Base-by-base conservation (phyloP, 2,329 filamentous ascomycete genomes). In the Tolypocladium inflatum region DNA sequence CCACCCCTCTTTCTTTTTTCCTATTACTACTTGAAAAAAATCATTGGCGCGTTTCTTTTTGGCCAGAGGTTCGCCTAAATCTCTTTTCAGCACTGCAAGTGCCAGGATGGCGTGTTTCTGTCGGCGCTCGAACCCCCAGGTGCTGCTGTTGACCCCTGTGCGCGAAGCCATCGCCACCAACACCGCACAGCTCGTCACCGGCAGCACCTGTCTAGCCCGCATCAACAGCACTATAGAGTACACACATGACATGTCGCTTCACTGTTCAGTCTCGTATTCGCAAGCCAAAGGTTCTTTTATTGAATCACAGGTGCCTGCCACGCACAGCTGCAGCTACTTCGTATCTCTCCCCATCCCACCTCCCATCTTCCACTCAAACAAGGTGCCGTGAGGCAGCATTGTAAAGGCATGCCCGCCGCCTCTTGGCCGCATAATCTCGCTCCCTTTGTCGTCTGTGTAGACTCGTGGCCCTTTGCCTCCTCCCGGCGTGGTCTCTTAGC, bases 371-470 rank as follows among this genome's bases (percentile, higher is more conserved):
- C 58, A 54, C 58, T 65, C 59, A 62, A 68, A 72, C 70, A 74
- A 74, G 68, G 68, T 75, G 73, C 76, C 76, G 76, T 63, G 76
- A 77, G 77, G 76, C 75, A 78, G 69, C 73, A 71, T 73, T 76
- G 73, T 76, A 74, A 68, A 67, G 68, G 52, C 57, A 56, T 61
- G 55, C 55, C 57, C 45, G 30, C 55, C 54, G 50, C 53, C 23
- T 50, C 48, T 38, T 37, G 52, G 43, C 21, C 23, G 41, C 33
- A 15, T 35, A 21, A 38, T 55, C 51, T 57, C 63, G 63, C 57
- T 57, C 55, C 62, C 64, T 59, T 37, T 52, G 30, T 52, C 30
- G 30, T 52, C 48, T 52, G 48, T 52, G 48, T 52, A 52, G 48
- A 52, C 30, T 52, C 19, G 19, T 30, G n/a, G 23, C 19, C 48